Conservation (phyloP, 371 early-diverging fungal species). For the Apophysomyces sp. region DNA sequence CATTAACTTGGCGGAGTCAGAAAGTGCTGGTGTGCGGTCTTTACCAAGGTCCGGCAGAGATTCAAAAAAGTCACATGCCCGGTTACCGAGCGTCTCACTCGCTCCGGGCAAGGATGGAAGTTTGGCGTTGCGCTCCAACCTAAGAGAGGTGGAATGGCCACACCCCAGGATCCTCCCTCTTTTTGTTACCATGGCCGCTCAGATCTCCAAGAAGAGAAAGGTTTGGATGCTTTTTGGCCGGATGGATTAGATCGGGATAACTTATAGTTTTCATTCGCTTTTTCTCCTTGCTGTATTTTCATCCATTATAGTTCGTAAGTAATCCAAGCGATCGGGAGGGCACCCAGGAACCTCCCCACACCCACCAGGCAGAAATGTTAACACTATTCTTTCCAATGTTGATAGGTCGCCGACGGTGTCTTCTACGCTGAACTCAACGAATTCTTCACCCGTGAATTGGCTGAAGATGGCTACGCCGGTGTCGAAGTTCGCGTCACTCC, state of each 20-base stretch:
- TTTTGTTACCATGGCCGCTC: constrained; percentile 40
- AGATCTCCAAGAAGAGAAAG: constrained; percentile 78
- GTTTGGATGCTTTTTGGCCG: constrained; percentile 28
- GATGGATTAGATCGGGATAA: constrained; percentile 17
- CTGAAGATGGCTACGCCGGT: constrained; percentile 92
- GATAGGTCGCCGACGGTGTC: constrained; percentile 95
- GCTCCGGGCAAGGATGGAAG: background rate
- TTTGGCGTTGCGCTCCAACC: constrained; percentile 1
- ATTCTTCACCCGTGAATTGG: constrained; percentile 95
- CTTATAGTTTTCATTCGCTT: background rate
- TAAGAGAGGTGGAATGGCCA: background rate
- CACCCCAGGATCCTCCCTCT: constrained; percentile 8
- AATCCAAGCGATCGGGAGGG: background rate
- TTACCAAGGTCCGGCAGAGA: too few relatives aligned
- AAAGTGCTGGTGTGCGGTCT: too few relatives aligned
- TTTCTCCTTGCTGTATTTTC: background rate
- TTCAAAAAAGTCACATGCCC: background rate
- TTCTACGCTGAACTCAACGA: constrained; percentile 99
- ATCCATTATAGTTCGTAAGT: constrained; percentile 51
- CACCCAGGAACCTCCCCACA: background rate
- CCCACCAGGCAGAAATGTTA: too few relatives aligned
- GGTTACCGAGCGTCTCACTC: background rate
- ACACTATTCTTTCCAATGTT: background rate
- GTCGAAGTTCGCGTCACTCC: constrained; percentile 99
- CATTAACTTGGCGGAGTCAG: too few relatives aligned